These are phyloP conservation scores for Colletotrichum melonis DNA, from an alignment of 2,329 filamentous ascomycete genomes.

Conservation along the genomic window DNA sequence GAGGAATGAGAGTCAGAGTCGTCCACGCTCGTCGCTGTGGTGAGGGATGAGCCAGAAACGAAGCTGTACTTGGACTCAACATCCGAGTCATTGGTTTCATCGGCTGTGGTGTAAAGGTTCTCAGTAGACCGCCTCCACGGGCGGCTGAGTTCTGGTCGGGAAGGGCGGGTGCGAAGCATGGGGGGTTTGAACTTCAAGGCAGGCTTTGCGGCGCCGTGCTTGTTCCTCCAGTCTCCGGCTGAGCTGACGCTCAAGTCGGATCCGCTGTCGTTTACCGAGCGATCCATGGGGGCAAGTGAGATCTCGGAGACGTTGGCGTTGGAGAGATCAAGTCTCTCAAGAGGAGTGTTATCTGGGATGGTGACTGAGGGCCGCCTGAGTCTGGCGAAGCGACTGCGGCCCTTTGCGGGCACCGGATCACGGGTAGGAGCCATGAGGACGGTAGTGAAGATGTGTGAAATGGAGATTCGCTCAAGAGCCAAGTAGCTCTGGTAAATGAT, in stretches of 20 bases:
- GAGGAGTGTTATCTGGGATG: slow-evolving; percentile 29
- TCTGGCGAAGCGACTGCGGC: slow-evolving; percentile 24
- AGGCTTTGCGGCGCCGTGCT: slow-evolving; percentile 18
- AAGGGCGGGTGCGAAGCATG: slow-evolving; percentile 27
- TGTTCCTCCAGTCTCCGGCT: slow-evolving; percentile 20
- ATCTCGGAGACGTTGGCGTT: slow-evolving; percentile 35
- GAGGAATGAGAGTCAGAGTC: slow-evolving; percentile 18
- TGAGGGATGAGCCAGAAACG: slow-evolving; percentile 29
- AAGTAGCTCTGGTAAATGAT: not conserved
- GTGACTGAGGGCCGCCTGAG: slow-evolving; percentile 32
- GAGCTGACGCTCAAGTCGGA: slow-evolving; percentile 29
- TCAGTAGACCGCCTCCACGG: slow-evolving; percentile 31
- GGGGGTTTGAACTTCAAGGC: slow-evolving; percentile 35
- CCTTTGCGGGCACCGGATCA: slow-evolving; percentile 27
- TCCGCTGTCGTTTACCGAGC: slow-evolving; percentile 17
- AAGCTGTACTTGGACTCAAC: slow-evolving; percentile 36
- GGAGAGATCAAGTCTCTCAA: slow-evolving; percentile 27
- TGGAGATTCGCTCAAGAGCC: slow-evolving; percentile 2
- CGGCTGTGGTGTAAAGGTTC: slow-evolving; percentile 27
- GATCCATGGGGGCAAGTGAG: slow-evolving; percentile 26
- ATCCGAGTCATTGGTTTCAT: slow-evolving; percentile 34
- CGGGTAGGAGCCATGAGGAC: slow-evolving; percentile 31
- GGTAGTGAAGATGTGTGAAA: not conserved
- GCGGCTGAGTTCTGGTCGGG: slow-evolving; percentile 21
- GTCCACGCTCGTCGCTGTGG: slow-evolving; percentile 35